A percentile compares a stretch with the other conserved stretches of the same genome.
Conservation (phyloP, 75 land plant genomes). For the Selaginella tamariscina region DNA sequence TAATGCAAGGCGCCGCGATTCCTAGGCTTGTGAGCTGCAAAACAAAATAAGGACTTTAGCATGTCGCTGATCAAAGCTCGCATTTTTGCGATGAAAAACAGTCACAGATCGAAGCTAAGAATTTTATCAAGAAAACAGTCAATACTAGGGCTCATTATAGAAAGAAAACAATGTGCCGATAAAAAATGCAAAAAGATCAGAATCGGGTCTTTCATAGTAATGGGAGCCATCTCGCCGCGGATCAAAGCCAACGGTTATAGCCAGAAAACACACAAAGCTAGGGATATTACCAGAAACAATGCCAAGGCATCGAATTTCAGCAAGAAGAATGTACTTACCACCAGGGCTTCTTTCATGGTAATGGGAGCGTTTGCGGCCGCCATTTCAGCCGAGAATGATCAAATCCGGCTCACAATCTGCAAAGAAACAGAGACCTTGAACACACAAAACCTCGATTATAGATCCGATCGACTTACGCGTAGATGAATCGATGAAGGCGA, state of each 20-base stretch:
- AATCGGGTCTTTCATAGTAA: background rate
- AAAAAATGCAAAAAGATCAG: background rate
- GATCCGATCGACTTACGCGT: no score
- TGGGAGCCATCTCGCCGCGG: background rate
- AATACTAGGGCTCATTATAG: no score
- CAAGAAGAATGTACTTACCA: conserved; percentile 32
- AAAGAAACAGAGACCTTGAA: no score
- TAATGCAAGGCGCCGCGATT: conserved; percentile 76
- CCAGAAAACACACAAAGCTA: background rate
- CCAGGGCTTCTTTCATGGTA: conserved; percentile 79
- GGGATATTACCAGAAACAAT: background rate
- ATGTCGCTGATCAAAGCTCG: background rate
- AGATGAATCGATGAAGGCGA: no score
- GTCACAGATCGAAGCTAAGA: background rate
- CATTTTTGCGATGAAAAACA: background rate
- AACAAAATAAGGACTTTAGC: conserved; percentile 7
- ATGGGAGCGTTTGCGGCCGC: conserved; percentile 96
- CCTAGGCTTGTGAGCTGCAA: conserved; percentile 80
- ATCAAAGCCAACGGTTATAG: background rate
- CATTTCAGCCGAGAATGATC: conserved; percentile 33
- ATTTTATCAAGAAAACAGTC: background rate
- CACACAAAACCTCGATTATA: no score
- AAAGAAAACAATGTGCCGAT: background rate
- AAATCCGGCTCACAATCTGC: conserved; percentile 6
- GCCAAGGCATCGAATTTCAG: background rate